Evolutionary conservation across 1,139 yeast genomes (phyloP).

Genomic region (Debaryomyces coudertii): DNA sequence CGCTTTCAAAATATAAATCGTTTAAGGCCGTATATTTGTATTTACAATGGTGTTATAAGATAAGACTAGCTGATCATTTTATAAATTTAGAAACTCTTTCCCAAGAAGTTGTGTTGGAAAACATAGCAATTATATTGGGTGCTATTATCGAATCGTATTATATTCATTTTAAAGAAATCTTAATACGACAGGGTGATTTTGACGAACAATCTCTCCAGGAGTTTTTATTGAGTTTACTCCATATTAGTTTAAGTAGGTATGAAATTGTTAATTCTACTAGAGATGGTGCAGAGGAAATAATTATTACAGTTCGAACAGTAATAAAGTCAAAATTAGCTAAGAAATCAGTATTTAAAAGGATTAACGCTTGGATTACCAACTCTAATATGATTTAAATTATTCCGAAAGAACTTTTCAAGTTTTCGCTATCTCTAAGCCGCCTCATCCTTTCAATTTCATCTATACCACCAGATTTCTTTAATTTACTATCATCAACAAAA

Average conservation of each 20-base stretch:
- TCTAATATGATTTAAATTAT: slow-evolving; percentile 19
- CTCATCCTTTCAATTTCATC: slow-evolving; percentile 80
- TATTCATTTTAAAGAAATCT: slow-evolving; percentile 8
- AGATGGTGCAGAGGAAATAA: neutral
- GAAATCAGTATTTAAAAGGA: neutral
- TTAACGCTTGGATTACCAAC: neutral
- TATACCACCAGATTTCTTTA: slow-evolving; percentile 85
- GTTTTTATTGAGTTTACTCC: slow-evolving; percentile 10
- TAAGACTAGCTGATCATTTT: slow-evolving; percentile 18
- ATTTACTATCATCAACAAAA: slow-evolving; percentile 74
- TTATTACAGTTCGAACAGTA: neutral
- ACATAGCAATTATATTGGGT: slow-evolving; percentile 17
- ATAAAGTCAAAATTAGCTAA: neutral
- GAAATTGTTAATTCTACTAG: neutral
- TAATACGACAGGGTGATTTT: slow-evolving; percentile 7
- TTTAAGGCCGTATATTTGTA: slow-evolving; percentile 18
- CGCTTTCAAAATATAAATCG: slow-evolving; percentile 19
- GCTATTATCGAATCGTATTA: slow-evolving; percentile 14
- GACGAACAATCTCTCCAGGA: slow-evolving; percentile 9
- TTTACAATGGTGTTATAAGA: slow-evolving; percentile 21
- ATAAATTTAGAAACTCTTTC: slow-evolving; percentile 15
- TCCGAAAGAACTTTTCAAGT: slow-evolving; percentile 54
- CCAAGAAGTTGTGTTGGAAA: slow-evolving; percentile 13
- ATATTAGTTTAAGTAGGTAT: slow-evolving; percentile 8
- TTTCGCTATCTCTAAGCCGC: slow-evolving; percentile 67